phyloP scores from a whole-genome alignment of 2,329 filamentous ascomycete species.

The Leptographium flavum region DNA sequence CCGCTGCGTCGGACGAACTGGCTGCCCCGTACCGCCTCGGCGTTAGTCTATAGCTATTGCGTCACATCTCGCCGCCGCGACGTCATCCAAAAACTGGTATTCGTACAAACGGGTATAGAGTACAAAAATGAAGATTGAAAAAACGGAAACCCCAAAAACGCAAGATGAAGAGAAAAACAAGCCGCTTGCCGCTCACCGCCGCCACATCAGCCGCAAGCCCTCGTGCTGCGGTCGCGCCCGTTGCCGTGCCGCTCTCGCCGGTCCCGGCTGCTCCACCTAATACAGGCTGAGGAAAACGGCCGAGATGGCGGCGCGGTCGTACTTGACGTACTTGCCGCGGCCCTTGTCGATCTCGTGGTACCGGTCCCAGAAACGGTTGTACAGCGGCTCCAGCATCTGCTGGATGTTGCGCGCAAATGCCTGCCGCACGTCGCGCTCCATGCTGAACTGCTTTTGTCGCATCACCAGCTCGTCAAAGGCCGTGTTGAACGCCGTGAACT shows the following conservation, averaged over 20 bases:
- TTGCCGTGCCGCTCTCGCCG: neutral
- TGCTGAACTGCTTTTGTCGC: conserved; percentile 68
- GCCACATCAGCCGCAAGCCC: no score
- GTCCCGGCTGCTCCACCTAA: conserved; percentile 11
- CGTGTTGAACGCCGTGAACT: conserved; percentile 83
- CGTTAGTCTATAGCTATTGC: no score
- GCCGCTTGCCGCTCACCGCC: no score
- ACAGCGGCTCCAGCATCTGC: conserved; percentile 83
- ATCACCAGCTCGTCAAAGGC: conserved; percentile 79
- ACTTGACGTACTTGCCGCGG: conserved; percentile 96
- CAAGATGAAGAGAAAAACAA: neutral
- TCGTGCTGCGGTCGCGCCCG: no score
- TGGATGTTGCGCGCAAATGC: conserved; percentile 75
- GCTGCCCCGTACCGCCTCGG: no score
- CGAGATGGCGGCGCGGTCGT: conserved; percentile 73
- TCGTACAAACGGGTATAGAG: no score
- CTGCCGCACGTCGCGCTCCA: conserved; percentile 80
- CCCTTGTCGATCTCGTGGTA: conserved; percentile 98
- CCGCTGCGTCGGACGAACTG: no score
- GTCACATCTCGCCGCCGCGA: no score
- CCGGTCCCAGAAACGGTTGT: conserved; percentile 88
- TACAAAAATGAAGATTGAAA: no score
- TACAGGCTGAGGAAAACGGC: conserved; percentile 45
- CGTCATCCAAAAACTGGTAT: no score
- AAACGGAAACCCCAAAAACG: neutral